A percentile compares a stretch with the other conserved stretches of the same genome.
Conservation (phyloP, 1,139 yeast species). For the Wickerhamomyces sp. region DNA sequence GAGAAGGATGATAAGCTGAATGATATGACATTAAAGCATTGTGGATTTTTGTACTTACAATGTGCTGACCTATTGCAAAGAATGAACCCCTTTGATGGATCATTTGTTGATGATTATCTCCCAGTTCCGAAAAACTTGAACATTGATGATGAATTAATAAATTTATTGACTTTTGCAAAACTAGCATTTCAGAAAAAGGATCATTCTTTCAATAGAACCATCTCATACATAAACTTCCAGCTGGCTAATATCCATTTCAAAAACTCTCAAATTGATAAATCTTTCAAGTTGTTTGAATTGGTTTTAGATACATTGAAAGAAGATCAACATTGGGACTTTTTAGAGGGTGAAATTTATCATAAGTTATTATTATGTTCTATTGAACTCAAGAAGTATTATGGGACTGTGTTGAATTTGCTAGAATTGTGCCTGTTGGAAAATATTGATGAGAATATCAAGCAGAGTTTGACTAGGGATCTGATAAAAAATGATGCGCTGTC, state of each 20-base stretch:
- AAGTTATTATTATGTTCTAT: slow-evolving; percentile 31
- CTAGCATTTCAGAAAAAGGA: slow-evolving; percentile 31
- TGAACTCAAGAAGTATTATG: slow-evolving; percentile 25
- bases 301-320: slow-evolving; percentile 29
- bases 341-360: slow-evolving; percentile 25
- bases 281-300: slow-evolving; percentile 36
- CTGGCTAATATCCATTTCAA: slow-evolving; percentile 43
- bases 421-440: slow-evolving; percentile 22
- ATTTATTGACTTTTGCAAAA: slow-evolving; percentile 33
- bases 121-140: slow-evolving; percentile 10
- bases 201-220: slow-evolving; percentile 29
- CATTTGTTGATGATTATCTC: slow-evolving; percentile 23
- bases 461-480: background rate
- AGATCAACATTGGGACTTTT: slow-evolving; percentile 27
- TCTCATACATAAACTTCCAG: slow-evolving; percentile 41
- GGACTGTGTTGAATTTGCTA: slow-evolving; percentile 26
- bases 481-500: background rate
- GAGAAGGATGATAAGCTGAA: slow-evolving; percentile 25
- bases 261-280: slow-evolving; percentile 32
- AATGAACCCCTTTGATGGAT: slow-evolving; percentile 15
- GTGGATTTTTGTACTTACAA: slow-evolving; percentile 41
- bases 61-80: slow-evolving; percentile 31
- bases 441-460: slow-evolving; percentile 9
- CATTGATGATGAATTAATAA: slow-evolving; percentile 22
- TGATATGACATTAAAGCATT: slow-evolving; percentile 36